Percentiles rank a stretch among this genome's conserved stretches.
Conservation (phyloP, 1,139 yeast species). For the Zygosaccharomyces pseudobailii region DNA sequence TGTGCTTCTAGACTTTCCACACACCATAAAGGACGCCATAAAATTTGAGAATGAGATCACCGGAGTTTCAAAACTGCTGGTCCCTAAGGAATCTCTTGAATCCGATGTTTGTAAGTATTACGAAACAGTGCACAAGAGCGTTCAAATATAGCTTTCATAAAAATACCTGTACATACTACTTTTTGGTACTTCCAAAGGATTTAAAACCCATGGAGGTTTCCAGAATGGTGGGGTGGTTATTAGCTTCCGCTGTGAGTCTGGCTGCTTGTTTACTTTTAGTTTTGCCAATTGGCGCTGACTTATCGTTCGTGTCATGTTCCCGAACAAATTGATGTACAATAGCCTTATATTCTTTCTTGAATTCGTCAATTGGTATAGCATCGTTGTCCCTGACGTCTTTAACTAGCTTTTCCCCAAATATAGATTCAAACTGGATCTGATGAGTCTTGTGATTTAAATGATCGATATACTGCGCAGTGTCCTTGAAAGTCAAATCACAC, state of each 20-base stretch:
- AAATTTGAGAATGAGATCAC: conserved; percentile 40
- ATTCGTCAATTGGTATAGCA: conserved; percentile 36
- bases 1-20: conserved; percentile 53
- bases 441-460: conserved; percentile 76
- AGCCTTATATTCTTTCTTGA: conserved; percentile 27
- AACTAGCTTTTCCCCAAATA: conserved; percentile 29
- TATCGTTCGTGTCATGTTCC: conserved; percentile 7
- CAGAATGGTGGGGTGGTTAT: conserved; percentile 36
- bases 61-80: conserved; percentile 40
- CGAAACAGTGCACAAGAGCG: conserved; percentile 50
- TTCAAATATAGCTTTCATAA: conserved; percentile 2
- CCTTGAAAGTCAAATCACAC: conserved; percentile 76
- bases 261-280: not conserved
- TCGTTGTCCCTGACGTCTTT: conserved; percentile 34
- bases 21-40: conserved; percentile 55
- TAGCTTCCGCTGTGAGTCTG: conserved; percentile 16
- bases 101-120: conserved; percentile 51
- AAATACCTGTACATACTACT: conserved; percentile 10
- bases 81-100: conserved; percentile 30
- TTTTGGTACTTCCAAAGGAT: conserved; percentile 41
- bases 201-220: conserved; percentile 56
- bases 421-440: conserved; percentile 37
- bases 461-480: conserved; percentile 73
- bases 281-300: conserved; percentile 7
- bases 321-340: conserved; percentile 25